Evolutionary conservation across 148 eudicot species (phyloP), one percentile per base, ranked within the genome.

Genomic region (Camellia lanceoleosa): DNA sequence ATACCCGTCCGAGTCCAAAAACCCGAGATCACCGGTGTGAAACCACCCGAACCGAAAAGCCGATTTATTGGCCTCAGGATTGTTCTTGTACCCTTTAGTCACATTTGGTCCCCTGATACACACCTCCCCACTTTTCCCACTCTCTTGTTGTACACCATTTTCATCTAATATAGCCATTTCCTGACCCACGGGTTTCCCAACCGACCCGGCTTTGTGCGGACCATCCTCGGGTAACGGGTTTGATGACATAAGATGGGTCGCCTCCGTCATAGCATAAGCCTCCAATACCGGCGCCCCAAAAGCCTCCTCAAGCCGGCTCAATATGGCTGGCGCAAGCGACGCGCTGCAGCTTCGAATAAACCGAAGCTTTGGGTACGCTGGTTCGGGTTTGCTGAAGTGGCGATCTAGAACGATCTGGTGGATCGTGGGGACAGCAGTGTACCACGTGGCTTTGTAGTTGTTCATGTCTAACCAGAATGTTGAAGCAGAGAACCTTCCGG

Each of bases 211-310:
- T 66, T 87, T 89, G 52, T 92, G 97, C 3, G 91, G 87, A 9
- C 99, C 99, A 20, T 83, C 80, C 69, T 92, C 95, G 0, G 95
- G 97, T 76, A 93, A 84, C 14, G 97, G 99, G 82, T 95, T 95
- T 0, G 99, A 95, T 4, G 90, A 73, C 99, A 95, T 95, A 80
- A 89, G 74, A 84, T 95, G 99, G 7, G 92, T 49, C 1, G 99
- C 99, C 81, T 95, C 99, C 3, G 99, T 95, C 99, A 95, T 95
- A 1, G 99, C 99, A 78, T 93, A 95, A 3, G 99, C 93, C 87
- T 95, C 99, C 86, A 95, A 76, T n/a, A 95, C 99, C 1, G 99
- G 97, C 0, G 97, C 99, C 19, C 79, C 86, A 73, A 95, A 93
- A 0, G 95, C 85, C 80, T 92, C 97, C 88, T 95, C 99, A 0